Evolutionary conservation across 176 grass and related monocot species (phyloP).

Genomic region (Chloris gayana): DNA sequence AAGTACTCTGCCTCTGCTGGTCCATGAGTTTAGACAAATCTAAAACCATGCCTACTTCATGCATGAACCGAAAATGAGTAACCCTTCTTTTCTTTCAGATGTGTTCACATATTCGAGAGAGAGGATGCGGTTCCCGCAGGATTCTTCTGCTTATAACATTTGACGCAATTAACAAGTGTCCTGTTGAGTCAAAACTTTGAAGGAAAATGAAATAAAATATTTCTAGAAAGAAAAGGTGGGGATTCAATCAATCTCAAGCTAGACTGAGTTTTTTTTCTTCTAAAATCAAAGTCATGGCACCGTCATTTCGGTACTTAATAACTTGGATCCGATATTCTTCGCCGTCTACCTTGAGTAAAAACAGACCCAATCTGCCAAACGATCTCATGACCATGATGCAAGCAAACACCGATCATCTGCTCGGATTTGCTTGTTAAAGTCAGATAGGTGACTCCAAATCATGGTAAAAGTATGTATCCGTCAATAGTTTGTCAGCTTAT

Average conservation of each 20-base stretch:
- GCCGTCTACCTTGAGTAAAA: not conserved
- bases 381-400: not conserved
- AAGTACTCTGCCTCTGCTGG: not conserved
- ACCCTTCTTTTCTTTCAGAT: not conserved
- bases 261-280: not conserved
- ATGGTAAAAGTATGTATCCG: not conserved
- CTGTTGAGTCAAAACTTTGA: not conserved
- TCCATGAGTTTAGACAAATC: slow-evolving; percentile 22
- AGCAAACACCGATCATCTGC: not conserved
- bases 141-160: slow-evolving; percentile 24
- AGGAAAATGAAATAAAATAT: not conserved
- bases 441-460: not conserved
- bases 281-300: not conserved
- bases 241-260: slow-evolving; percentile 12
- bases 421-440: not conserved
- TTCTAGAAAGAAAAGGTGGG: not conserved
- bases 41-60: slow-evolving; percentile 43
- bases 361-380: not conserved
- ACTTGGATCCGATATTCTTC: not conserved
- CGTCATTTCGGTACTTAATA: not conserved
- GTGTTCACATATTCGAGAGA: slow-evolving; percentile 38
- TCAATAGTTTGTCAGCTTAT: not conserved
- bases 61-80: not conserved
- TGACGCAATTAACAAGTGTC: not conserved
- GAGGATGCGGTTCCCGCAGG: not conserved